Evolutionary conservation across 202 grass and related monocot genomes (phyloP).

Genomic region (Saccharum hybrid): DNA sequence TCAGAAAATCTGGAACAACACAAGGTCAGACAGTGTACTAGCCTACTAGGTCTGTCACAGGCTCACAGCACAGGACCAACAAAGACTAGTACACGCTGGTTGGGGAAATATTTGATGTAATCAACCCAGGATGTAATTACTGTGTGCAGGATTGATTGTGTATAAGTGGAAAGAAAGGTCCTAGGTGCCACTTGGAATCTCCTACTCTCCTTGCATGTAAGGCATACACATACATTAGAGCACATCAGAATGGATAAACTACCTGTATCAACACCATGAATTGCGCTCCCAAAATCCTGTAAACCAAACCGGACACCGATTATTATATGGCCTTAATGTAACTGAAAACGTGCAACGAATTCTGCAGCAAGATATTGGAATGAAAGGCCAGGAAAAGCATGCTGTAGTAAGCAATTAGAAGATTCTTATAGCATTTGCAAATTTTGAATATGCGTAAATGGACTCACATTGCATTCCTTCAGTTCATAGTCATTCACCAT

Average conservation of each 20-base stretch:
- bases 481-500: conserved; percentile 51
- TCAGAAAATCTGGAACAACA: conserved; percentile 82
- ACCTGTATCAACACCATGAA: conserved; percentile 86
- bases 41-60: background rate
- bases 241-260: conserved; percentile 43
- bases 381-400: background rate
- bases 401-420: conserved; percentile 16
- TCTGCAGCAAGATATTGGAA: conserved; percentile 25
- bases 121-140: background rate
- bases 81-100: background rate
- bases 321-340: conserved; percentile 28
- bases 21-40: conserved; percentile 34
- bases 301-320: conserved; percentile 37
- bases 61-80: background rate
- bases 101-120: conserved; percentile 16
- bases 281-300: conserved; percentile 95
- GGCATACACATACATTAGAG: conserved; percentile 33
- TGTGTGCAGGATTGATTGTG: background rate
- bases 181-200: conserved; percentile 7
- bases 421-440: conserved; percentile 19
- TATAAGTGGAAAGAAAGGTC: background rate
- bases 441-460: background rate
- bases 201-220: background rate
- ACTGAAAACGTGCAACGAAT: conserved; percentile 21
- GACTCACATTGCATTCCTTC: conserved; percentile 91